Evolutionary conservation across 106 monocot genomes (phyloP).

Genomic region (Platanthera guangdongensis): DNA sequence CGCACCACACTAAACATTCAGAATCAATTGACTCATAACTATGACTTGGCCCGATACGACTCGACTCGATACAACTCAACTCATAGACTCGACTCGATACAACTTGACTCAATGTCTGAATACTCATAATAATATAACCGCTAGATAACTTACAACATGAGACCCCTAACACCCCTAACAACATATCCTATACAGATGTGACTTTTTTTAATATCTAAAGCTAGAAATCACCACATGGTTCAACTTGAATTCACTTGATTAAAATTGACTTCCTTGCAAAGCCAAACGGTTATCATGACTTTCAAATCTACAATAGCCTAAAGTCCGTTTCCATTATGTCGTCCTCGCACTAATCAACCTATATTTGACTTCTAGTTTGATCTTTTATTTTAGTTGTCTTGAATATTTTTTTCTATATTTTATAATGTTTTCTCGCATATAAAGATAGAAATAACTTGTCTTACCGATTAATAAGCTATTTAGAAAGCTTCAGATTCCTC

Average conservation of each 20-base stretch:
- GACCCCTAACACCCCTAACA: no score
- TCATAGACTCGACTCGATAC: no score
- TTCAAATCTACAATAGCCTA: not conserved
- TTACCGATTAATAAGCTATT: not conserved
- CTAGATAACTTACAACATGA: no score
- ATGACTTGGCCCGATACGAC: no score
- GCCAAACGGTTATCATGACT: not conserved
- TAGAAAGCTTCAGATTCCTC: not conserved
- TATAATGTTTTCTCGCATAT: not conserved
- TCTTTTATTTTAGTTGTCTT: not conserved
- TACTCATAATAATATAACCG: no score
- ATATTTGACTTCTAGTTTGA: not conserved
- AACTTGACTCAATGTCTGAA: no score
- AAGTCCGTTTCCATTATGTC: not conserved
- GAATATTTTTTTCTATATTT: not conserved
- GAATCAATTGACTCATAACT: no score
- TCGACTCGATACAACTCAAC: no score
- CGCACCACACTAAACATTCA: no score
- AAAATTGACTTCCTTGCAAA: not conserved
- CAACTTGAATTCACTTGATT: not conserved
- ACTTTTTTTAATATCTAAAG: not conserved
- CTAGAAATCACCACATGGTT: not conserved
- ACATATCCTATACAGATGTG: not conserved
- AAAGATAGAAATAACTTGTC: not conserved
- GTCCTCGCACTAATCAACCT: not conserved